phyloP scores from a whole-genome alignment of 2,329 filamentous ascomycete genomes.

The Metarhizium anisopliae region DNA sequence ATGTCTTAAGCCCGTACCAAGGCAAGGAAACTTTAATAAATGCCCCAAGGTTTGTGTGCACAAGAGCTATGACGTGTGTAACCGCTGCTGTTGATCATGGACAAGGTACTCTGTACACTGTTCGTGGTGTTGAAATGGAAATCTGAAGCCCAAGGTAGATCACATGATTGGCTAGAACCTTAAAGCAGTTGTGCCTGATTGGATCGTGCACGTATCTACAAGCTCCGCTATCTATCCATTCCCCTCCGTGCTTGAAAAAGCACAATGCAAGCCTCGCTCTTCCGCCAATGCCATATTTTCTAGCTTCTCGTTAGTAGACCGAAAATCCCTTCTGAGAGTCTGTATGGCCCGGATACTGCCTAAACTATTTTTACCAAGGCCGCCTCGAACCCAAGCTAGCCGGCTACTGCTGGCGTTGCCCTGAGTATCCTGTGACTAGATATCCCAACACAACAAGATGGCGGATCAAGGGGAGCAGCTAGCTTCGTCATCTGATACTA shows the following conservation, averaged over 20 bases:
- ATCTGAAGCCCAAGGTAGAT: neutral
- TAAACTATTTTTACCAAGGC: neutral
- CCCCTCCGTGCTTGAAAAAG: neutral
- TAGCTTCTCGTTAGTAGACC: neutral
- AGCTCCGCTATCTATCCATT: conserved; percentile 3
- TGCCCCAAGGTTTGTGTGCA: neutral
- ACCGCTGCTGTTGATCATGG: neutral
- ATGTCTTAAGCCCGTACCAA: neutral
- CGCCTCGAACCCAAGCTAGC: neutral
- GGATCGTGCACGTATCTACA: neutral
- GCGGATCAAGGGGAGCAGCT: neutral
- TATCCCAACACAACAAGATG: conserved; percentile 1
- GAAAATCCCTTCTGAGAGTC: neutral
- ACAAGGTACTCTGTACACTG: neutral
- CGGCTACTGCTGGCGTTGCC: neutral
- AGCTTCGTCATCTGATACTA: conserved; percentile 19
- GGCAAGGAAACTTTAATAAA: neutral
- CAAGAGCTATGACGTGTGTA: neutral
- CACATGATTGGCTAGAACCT: conserved; percentile 10
- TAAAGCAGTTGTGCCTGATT: neutral
- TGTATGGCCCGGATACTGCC: neutral
- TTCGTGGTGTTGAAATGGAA: neutral
- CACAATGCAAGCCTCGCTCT: neutral
- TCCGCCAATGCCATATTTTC: neutral
- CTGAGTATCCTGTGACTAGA: neutral